phyloP scores from a whole-genome alignment of 164 flowering plant species.

The Umbilicus rupestris region DNA sequence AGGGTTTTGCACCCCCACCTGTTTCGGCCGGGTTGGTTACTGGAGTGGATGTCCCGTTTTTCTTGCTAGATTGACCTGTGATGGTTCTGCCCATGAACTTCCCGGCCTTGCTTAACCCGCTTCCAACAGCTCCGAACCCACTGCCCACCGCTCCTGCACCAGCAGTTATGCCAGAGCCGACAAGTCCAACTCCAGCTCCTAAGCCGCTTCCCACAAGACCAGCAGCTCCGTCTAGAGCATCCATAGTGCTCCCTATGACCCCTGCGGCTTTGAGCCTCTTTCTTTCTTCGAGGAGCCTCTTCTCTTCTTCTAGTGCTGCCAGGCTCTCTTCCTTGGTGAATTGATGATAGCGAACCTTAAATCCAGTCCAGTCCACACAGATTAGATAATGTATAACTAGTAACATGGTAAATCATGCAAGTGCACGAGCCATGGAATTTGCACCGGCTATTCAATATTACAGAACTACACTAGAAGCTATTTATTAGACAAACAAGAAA shows the following conservation, averaged over 20 bases:
- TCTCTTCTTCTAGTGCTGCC: conserved; percentile 81
- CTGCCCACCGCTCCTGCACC: conserved; percentile 49
- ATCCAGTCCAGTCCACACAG: neutral
- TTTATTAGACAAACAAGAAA: neutral
- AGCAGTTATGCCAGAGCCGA: conserved; percentile 48
- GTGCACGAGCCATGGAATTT: too few species aligned
- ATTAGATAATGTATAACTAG: neutral
- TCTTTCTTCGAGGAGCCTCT: conserved; percentile 63
- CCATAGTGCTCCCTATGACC: conserved; percentile 89
- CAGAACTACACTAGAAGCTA: neutral
- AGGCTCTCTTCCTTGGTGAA: conserved; percentile 83
- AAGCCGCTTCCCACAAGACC: conserved; percentile 55
- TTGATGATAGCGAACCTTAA: conserved; percentile 57
- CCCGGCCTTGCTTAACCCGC: conserved; percentile 79
- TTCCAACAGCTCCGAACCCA: conserved; percentile 59
- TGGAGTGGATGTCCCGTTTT: conserved; percentile 52
- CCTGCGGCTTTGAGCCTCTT: conserved; percentile 78
- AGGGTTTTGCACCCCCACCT: conserved; percentile 51
- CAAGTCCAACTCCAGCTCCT: conserved; percentile 46
- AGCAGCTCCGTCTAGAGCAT: conserved; percentile 82
- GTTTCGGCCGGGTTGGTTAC: conserved; percentile 39
- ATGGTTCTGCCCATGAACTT: conserved; percentile 82
- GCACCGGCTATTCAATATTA: neutral
- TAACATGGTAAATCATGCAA: too few species aligned
- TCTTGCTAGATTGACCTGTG: conserved; percentile 54